Base-by-base conservation (phyloP, 2,329 filamentous ascomycete species). In the Fusarium burgessii region DNA sequence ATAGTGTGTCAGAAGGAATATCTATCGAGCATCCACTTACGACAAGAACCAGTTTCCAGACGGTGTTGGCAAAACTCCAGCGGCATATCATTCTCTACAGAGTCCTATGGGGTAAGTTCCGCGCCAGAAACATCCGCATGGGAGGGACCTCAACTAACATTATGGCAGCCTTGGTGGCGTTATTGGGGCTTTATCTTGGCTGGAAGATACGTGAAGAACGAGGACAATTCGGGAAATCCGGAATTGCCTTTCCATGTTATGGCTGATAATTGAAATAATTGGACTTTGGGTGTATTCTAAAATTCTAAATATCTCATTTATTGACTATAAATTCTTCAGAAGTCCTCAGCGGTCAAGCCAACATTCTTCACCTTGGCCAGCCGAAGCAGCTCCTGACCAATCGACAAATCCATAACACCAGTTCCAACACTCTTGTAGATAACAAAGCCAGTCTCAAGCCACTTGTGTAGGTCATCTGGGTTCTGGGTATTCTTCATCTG, bases 361-460 rank as follows among this genome's bases (percentile, higher is more conserved):
- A 92, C 77, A 2, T 84, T 84, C 65, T 83, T 84, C 63, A 84
- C 82, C 67, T 85, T 84, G 14, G 89, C 89, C 74, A 91, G 77
- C 29, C 81, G 77, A 9, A 91, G 82, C 62, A 92, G 72, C 72
- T 90, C 86, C 32, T 82, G 82, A 1, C 89, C 90, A 9, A 91
- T 88, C 5, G 90, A 86, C 38, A 92, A 80, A 80, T 92, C 91
- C 89, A 92, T 92, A 66, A 92, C 77, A 1, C 90, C 90, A 58
- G 92, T 78, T 0, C 91, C 91, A 6, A 92, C 90, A 71, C 88
- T 88, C 84, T 93, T 92, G 76, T 90, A 92, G 36, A 93, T 87
- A 1, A 92, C 87, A 76, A 92, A 90, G 0, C 90, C 91, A 49
- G 82, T 83, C 66, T 87, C 84, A 54, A 91, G 75, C 89, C 90